Base-by-base conservation (phyloP, 148 eudicot genomes). In the Beta vulgaris region DNA sequence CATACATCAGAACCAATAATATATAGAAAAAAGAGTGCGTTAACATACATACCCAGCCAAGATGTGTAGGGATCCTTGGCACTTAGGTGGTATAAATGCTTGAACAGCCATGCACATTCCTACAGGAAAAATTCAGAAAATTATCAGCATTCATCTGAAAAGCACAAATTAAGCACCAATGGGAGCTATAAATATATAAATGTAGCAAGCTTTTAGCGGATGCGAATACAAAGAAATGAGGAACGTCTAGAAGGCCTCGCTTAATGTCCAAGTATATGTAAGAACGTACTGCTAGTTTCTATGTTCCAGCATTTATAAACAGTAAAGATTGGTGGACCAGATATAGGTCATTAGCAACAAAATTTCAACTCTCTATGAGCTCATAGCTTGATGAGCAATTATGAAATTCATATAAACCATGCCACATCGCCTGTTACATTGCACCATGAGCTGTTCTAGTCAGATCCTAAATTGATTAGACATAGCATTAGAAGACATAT, bases 51-150 rank as follows among this genome's bases (percentile, higher is more conserved):
- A 91, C 97, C 98, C 92, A 11, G 96, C 80, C 68, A 94, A 55
- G 78, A 90, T 72, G 77, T 84, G 85, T 63, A 90, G 64, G 74
- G 75, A 81, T 13, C 93, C 97, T 79, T 88, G 90, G 64, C 86
- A 82, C 68, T 84, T 88, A 26, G 91, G 79, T 36, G 97, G 91
- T 75, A 83, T 63, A 79, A 91, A 93, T 11, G 97, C 97, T 86
- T 90, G 95, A 81, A 93, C 90, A 31, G 98, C 88, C 97, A 93
- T 82, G 87, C 98, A 93, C 91, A 93, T 83, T 77, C 98, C 97
- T 91, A 87, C 68, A 26, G 42, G 32, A 12, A 67, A 75, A 46
- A 55, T 66, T 34, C 51, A 77, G 67, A 67, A 29, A 64, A 10
- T 68, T 10, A 3, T 62, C 62, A 57, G 73, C 1, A 13, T 73